Base-by-base conservation (phyloP, 2,329 filamentous ascomycete species). In the Xylogone sp. region DNA sequence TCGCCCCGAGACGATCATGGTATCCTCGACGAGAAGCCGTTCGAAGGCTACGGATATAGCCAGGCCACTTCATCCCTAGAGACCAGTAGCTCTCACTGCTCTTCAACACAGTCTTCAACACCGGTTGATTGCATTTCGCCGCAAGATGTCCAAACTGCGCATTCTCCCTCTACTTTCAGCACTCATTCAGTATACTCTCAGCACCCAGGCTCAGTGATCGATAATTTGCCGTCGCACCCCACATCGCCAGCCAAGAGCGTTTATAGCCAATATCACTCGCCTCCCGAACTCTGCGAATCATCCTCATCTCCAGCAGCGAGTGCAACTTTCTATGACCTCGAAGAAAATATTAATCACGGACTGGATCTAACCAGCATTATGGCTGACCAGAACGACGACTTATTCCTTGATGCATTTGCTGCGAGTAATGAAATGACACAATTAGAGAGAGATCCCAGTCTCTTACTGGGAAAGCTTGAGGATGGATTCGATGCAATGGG, bases 231-330 rank as follows among this genome's bases (percentile, higher is more conserved):
- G 3, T 69, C 72, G 21, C 69, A 72, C 45, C 68, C 74, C 1
- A 62, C 61, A 7, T 78, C 78, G 9, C 78, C 79, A 1, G 69
- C 75, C 31, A 81, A 77, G 67, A 79, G 75, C 62, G 48, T 57
- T 18, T 55, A 65, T 22, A 63, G 78, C 65, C 74, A 76, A 51
- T 79, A 75, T 65, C 79, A 77, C 65, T 81, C 81, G 3, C 79
- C 80, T 3, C 81, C 81, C 1, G 80, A 79, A 54, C 75, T 84
- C 24, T 83, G 81, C n/a, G 75, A 80, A 53, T 81, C 80, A 20
- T 79, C 79, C 13, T 83, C 81, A 21, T 80, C 81, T 3, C 77
- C 76, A 22, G 68, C 74, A 19, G 53, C 61, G 7, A 64, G 59
- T 43, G 44, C 55, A 44, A 54, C 62, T 46, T 62, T 60, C 45